Conservation (phyloP, 352 stramenopile genomes). For the Phytophthora ohioensis region DNA sequence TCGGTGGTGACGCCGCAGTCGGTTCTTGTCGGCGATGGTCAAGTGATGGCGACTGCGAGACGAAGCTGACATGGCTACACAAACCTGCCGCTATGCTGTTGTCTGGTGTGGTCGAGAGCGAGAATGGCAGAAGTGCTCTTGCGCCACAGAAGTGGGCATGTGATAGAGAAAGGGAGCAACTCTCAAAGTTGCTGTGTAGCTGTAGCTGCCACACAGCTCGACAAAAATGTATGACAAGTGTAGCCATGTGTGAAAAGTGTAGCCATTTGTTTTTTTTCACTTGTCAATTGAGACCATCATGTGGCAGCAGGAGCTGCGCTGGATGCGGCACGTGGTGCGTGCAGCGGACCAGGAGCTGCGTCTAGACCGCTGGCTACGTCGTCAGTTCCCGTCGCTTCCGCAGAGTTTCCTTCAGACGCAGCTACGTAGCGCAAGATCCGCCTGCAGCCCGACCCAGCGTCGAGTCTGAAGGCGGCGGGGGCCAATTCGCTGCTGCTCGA, state of each 20-base stretch:
- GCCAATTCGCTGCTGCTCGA: conserved; percentile 48
- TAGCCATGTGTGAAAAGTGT: neutral
- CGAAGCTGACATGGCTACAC: conserved; percentile 1
- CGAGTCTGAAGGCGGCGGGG: conserved; percentile 17
- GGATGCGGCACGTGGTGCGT: conserved; percentile 57
- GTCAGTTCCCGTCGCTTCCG: conserved; percentile 57
- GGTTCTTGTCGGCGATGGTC: conserved; percentile 47
- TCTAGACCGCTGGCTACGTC: conserved; percentile 71
- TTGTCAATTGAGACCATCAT: conserved; percentile 4
- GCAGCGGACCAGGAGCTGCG: conserved; percentile 66
- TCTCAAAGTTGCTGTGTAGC: neutral
- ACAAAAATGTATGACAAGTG: no score
- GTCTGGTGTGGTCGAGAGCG: neutral
- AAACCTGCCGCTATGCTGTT: conserved; percentile 29
- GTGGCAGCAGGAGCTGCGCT: conserved; percentile 57
- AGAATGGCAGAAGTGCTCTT: conserved; percentile 11
- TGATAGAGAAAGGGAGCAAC: neutral
- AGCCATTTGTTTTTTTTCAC: neutral
- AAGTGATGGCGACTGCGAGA: conserved; percentile 41
- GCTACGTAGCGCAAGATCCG: conserved; percentile 76
- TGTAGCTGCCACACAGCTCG: neutral
- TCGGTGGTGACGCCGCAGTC: conserved; percentile 31
- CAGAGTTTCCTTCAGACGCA: conserved; percentile 73
- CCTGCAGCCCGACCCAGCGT: conserved; percentile 18
- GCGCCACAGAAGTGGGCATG: conserved; percentile 4